Base-by-base conservation (phyloP, 2,329 filamentous ascomycete species). In the Nigrospora sphaerica region DNA sequence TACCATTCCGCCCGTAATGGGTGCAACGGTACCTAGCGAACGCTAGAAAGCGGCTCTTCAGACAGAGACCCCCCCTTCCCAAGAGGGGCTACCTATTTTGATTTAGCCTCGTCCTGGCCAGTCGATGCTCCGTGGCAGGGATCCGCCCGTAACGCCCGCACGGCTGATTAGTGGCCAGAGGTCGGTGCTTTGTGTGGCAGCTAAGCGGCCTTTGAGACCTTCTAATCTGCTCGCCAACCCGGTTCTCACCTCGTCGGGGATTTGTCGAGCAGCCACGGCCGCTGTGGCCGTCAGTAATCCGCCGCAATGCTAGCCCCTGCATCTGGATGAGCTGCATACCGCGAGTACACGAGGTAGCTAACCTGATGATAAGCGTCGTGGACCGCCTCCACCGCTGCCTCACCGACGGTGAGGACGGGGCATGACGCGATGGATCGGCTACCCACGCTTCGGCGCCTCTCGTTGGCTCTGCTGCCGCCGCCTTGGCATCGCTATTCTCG, bases 51-150 rank as follows among this genome's bases (percentile, higher is more conserved):
- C 23, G 19, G 19, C 19, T 23, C 19, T 23, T 23, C 13, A 23
- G 13, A 14, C n/a, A 19, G 19, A 16, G 23, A 12, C 16, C 28
- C 36, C 23, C 44, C 36, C 23, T 17, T 34, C 36, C 11, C 7
- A 13, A 14, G 23, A 28, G 23, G 23, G 23, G 23, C 23, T 28
- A 9, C 23, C 23, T 28, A 28, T 28, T 28, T 10, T 28, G 23
- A 28, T 28, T 28, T 28, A 28, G 23, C 23, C 23, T 28, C 44
- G 3, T 34, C 39, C 42, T 40, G 36, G 43, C 47, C 47, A 49
- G 47, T 49, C 47, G 42, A 46, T 49, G 47, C 39, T 18, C 40
- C 40, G 32, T 40, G 44, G 41, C 31, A 32, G 28, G 23, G 43
- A 41, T 40, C 17, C 16, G 32, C 39, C 45, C 45, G 43, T 49